Percentiles rank a stretch among this genome's conserved stretches.
These are phyloP conservation scores for Piromyces sp. DNA, from an alignment of 192 early-diverging fungal genomes.

Conservation along the genomic window DNA sequence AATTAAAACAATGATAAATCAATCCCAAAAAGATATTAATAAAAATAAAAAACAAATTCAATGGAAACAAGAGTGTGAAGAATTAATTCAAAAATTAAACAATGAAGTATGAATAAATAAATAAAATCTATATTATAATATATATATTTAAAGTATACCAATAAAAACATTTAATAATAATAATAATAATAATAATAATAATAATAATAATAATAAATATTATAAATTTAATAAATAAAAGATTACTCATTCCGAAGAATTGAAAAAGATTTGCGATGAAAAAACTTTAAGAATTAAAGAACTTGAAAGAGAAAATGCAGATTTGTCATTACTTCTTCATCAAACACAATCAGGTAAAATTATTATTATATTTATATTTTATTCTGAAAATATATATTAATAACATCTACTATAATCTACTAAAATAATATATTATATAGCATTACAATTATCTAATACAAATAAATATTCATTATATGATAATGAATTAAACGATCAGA, in stretches of 20 bases:
- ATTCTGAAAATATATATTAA: too few species aligned
- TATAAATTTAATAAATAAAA: neutral
- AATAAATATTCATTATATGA: neutral
- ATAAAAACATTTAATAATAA: too few species aligned
- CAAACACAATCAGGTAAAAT: constrained; percentile 15
- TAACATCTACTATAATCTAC: too few species aligned
- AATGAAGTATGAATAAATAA: constrained; percentile 10
- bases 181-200: too few species aligned
- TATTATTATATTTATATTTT: neutral
- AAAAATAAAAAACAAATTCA: constrained; percentile 10
- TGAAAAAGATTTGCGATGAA: constrained; percentile 14
- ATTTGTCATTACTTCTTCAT: constrained; percentile 18
- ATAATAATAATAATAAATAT: neutral
- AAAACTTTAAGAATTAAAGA: constrained; percentile 19
- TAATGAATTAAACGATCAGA: neutral
- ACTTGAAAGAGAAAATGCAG: constrained; percentile 21
- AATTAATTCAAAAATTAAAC: constrained; percentile 26
- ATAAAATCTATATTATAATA: too few species aligned
- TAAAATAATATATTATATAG: neutral
- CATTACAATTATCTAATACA: neutral
- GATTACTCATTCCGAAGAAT: constrained; percentile 20
- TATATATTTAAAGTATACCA: too few species aligned
- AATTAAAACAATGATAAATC: constrained; percentile 20
- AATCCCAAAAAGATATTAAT: constrained; percentile 23
- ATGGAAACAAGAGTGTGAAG: constrained; percentile 32